These are phyloP conservation scores for Tilletiaria anomala DNA, from an alignment of 1,284 basidiomycete species.

Conservation along the genomic window DNA sequence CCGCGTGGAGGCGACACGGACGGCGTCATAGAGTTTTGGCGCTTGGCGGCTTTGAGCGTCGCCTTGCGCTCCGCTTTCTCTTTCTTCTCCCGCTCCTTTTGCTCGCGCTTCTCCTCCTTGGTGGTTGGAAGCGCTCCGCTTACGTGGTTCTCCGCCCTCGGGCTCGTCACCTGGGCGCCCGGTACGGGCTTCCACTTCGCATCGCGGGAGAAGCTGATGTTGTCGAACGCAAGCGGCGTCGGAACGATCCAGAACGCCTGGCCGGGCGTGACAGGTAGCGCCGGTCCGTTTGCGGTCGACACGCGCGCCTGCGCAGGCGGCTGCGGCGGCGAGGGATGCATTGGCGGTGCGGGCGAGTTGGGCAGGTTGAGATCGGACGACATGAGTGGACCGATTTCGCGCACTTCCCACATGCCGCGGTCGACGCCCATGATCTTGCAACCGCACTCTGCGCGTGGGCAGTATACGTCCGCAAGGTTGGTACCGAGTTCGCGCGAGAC, in stretches of 20 bases:
- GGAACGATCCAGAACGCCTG: constrained; percentile 28
- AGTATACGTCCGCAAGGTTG: constrained; percentile 29
- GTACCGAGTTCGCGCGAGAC: constrained; percentile 20
- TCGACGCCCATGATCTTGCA: constrained; percentile 22
- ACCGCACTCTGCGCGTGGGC: constrained; percentile 31
- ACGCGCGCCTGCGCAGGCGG: not conserved
- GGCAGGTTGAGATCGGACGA: constrained; percentile 1
- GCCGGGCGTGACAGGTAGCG: constrained; percentile 6
- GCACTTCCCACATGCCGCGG: constrained; percentile 20
- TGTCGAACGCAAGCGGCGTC: constrained; percentile 31
- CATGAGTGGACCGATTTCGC: constrained; percentile 27
- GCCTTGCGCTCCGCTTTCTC: no score
- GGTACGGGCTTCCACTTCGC: constrained; percentile 13
- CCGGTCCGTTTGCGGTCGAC: not conserved
- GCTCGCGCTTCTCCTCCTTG: constrained; percentile 4
- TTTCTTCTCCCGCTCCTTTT: constrained; percentile 8
- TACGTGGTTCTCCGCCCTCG: not conserved
- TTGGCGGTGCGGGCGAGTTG: constrained; percentile 2
- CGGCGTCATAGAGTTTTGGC: no score
- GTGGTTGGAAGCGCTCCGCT: not conserved
- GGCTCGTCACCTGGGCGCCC: not conserved
- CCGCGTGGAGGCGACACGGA: no score
- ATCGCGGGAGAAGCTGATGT: constrained; percentile 32
- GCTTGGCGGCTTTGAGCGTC: no score
- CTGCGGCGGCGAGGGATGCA: not conserved